phyloP scores from a whole-genome alignment of 768 basidiomycete genomes.

The Collybia mongolica region DNA sequence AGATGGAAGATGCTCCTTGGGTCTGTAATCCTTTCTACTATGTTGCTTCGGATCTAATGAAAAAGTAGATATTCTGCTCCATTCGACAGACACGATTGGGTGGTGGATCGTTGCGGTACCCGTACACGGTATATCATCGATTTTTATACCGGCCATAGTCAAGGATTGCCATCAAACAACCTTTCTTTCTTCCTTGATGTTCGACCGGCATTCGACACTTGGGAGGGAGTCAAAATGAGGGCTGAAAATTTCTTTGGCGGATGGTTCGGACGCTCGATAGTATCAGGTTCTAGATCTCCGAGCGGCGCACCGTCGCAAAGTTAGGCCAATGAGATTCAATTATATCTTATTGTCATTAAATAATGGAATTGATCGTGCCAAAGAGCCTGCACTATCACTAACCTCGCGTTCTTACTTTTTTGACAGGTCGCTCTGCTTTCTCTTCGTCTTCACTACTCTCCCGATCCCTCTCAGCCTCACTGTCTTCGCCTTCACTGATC shows the following conservation, averaged over 20 bases:
- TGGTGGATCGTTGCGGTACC: constrained; percentile 89
- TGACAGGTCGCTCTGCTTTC: constrained; percentile 44
- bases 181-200: constrained; percentile 93
- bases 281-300: neutral
- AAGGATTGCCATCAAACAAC: constrained; percentile 42
- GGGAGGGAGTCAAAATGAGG: constrained; percentile 92
- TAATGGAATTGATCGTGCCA: too few relatives aligned
- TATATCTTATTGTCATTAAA: too few relatives aligned
- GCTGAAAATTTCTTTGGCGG: constrained; percentile 50
- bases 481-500: constrained; percentile 53
- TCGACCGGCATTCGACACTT: constrained; percentile 89
- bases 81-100: constrained; percentile 97
- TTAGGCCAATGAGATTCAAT: too few relatives aligned
- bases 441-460: constrained; percentile 50
- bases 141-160: constrained; percentile 85
- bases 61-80: constrained; percentile 80
- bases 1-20: constrained; percentile 81
- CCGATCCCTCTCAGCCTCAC: constrained; percentile 35
- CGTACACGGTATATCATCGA: constrained; percentile 95
- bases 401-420: constrained; percentile 51
- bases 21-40: constrained; percentile 43
- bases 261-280: constrained; percentile 20
- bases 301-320: neutral
- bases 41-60: constrained; percentile 7
- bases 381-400: constrained; percentile 35